phyloP scores from a whole-genome alignment of 768 basidiomycete species.

The Pisolithus tinctorius region DNA sequence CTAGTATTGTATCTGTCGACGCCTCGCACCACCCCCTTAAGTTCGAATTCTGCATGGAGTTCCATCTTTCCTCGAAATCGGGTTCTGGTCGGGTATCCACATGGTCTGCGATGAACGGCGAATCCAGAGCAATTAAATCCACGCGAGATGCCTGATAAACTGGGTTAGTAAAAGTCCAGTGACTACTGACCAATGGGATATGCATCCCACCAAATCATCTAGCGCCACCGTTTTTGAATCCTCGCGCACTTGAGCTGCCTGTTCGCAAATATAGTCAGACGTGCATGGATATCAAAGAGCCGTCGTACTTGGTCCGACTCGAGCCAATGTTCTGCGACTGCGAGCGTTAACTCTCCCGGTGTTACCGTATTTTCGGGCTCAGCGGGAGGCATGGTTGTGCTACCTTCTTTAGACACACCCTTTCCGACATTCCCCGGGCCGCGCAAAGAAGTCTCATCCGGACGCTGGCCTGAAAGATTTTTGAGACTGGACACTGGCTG shows the following conservation, averaged over 20 bases:
- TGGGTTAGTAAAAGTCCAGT: conserved; percentile 8
- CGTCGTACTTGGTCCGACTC: conserved; percentile 8
- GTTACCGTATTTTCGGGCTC: conserved; percentile 23
- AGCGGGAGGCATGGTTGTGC: conserved; percentile 16
- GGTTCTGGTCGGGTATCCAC: conserved; percentile 8
- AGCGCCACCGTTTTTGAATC: neutral
- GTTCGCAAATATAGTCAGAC: conserved; percentile 4
- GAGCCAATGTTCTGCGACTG: conserved; percentile 13
- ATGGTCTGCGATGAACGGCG: conserved; percentile 55
- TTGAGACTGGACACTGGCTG: conserved; percentile 41
- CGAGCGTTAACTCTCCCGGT: conserved; percentile 26
- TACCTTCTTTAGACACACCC: conserved; percentile 25
- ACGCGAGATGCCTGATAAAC: conserved; percentile 26
- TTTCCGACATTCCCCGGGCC: conserved; percentile 28
- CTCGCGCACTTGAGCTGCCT: conserved; percentile 7
- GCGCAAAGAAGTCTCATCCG: conserved; percentile 29
- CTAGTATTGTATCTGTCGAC: conserved; percentile 47
- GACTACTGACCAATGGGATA: neutral
- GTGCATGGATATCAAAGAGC: neutral
- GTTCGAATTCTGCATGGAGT: conserved; percentile 36
- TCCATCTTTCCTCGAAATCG: conserved; percentile 59
- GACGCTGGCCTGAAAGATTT: conserved; percentile 24
- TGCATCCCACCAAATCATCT: conserved; percentile 16
- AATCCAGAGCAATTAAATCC: conserved; percentile 72
- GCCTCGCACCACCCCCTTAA: conserved; percentile 66